Evolutionary conservation across 2,329 filamentous ascomycete genomes (phyloP).

Genomic region (Diaporthe sp.): DNA sequence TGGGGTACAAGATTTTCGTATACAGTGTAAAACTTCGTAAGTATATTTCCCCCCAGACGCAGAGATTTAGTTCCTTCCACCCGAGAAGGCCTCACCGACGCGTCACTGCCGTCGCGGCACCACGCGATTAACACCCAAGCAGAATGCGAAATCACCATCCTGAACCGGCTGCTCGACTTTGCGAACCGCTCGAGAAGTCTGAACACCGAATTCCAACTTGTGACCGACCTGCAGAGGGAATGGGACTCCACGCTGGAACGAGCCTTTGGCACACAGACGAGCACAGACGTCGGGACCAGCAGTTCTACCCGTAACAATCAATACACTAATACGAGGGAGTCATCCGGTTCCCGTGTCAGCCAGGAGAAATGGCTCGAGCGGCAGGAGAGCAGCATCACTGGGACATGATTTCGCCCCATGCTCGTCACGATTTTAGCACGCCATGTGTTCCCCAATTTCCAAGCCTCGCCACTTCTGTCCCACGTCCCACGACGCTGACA

Average conservation of each 20-base stretch:
- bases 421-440: no score
- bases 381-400: neutral
- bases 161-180: slow-evolving; percentile 42
- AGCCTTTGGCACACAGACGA: slow-evolving; percentile 27
- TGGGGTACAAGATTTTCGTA: slow-evolving; percentile 30
- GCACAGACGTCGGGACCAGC: slow-evolving; percentile 2
- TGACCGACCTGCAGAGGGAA: slow-evolving; percentile 30
- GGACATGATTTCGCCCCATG: neutral
- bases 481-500: neutral
- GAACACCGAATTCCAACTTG: slow-evolving; percentile 10
- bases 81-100: neutral
- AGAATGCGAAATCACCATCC: slow-evolving; percentile 42
- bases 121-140: neutral
- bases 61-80: fast-evolving
- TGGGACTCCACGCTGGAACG: slow-evolving; percentile 28
- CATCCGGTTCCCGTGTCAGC: neutral
- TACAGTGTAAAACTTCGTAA: slow-evolving; percentile 41
- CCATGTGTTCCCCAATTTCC: neutral
- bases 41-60: neutral
- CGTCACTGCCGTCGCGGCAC: no score
- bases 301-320: neutral
- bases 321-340: neutral
- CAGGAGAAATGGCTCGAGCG: slow-evolving; percentile 8
- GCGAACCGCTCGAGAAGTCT: slow-evolving; percentile 34
- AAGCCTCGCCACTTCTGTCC: no score